Base-by-base conservation (phyloP, 805 yeast species). In the Sugiyamaella marilandica region DNA sequence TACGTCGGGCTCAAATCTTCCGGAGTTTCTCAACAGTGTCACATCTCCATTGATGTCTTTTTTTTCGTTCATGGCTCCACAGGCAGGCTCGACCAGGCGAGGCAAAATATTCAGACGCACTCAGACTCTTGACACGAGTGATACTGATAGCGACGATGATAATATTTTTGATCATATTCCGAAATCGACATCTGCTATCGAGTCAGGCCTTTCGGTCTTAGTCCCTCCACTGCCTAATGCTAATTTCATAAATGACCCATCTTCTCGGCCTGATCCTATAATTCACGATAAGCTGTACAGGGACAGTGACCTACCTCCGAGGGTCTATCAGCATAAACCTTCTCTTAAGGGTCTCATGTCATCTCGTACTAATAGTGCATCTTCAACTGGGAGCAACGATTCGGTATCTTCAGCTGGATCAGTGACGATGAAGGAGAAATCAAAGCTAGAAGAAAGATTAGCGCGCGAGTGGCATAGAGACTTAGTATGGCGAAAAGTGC, bases 401-500 rank as follows among this genome's bases (percentile, higher is more conserved):
- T 44, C 52, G 16, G 35, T 56, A 11, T 45, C 54, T n/a, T 36
- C 44, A 9, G n/a, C 29, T 10, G 21, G 43, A 10, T 39, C 43
- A 14, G 39, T 16, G 18, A 39, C 19, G 2, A 21, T 39, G 13
- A 61, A 60, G 13, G 76, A 74, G 51, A 66, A 66, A 24, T 65
- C 72, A 2, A 66, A 71, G 37, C 63, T 76, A 18, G 92, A 87
- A 61, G 98, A 94, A 59, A 77, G 79, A 51, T 85, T 94, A 49
- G 99, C 99, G 0, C 72, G 96, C 39, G 81, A 83, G 45, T 94
- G 96, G 85, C 98, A 92, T 64, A 75, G 79, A 53, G 82, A 79
- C 10, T 79, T 89, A 84, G 68, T 80, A 13, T 92, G 99, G 99
- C 73, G 97, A 43, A 92, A 92, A 68, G 96, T 94, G 2, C 70